Evolutionary conservation across 495 filamentous ascomycete species (phyloP).

Genomic region (Trichoderma virens): DNA sequence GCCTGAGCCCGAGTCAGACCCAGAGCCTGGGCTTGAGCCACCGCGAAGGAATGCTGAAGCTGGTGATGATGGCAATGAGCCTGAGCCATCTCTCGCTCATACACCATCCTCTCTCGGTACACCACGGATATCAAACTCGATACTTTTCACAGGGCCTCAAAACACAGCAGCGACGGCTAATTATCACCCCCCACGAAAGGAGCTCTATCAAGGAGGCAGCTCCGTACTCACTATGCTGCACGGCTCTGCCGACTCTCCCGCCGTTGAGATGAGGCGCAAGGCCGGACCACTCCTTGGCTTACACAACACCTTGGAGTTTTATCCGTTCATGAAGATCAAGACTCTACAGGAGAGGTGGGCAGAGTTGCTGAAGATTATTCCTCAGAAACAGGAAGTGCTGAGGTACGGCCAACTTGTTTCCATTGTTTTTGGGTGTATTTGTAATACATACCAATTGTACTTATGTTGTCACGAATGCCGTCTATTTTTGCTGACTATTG

Average conservation of each 20-base stretch:
- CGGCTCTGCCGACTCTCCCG: background rate
- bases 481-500: no score
- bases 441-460: no score
- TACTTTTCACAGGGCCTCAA: no score
- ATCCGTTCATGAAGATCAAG: background rate
- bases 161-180: background rate
- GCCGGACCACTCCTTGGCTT: background rate
- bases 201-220: background rate
- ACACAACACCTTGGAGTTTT: background rate
- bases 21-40: background rate
- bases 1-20: background rate
- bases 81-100: no score
- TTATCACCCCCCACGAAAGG: background rate
- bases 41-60: no score
- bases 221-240: background rate
- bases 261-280: background rate
- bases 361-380: background rate
- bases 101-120: no score
- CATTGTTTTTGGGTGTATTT: no score
- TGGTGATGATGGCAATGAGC: no score
- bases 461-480: no score
- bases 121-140: no score
- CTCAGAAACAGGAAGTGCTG: background rate
- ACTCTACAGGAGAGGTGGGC: background rate
- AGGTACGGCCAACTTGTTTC: no score